Base-by-base conservation (phyloP, 225 moss, liverwort and hornwort genomes). In the Marchantia paleacea region DNA sequence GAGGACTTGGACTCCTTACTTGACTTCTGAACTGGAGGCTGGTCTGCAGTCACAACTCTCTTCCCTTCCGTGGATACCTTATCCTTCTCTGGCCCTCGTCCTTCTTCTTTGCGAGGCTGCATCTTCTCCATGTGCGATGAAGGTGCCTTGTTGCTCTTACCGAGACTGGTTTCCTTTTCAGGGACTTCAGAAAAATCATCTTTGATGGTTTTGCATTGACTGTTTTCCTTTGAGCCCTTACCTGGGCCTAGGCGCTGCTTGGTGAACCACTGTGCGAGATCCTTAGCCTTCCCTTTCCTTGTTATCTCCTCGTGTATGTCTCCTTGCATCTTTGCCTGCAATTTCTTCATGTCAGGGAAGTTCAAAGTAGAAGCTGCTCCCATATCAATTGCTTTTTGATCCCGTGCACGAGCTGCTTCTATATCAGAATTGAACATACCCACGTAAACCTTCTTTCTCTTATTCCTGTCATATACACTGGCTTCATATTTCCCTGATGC, bases 231-330 rank as follows among this genome's bases (percentile, higher is more conserved):
- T 61, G 79, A 22, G 11, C 63, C 71, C 58, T 72, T 75, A 83
- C 84, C 28, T 55, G 88, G 83, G 74, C 72, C 83, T 80, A 84
- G 72, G 12, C 85, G 82, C 70, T 84, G 89, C 86, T 83, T 89
- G 20, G 86, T 92, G 64, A 93, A 89, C 91, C 92, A 91, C 77
- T 93, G 87, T 0, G 95, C 95, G 52, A 95, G 87, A 81, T 90
- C 92, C 78, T 90, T 85, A 60, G 93, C 92, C 89, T 90, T 95
- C 20, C 89, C 89, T 87, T 92, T 91, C 89, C 84, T 91, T 69
- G 72, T 89, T 29, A 80, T 82, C 78, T 93, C 91, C 60, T 82
- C 86, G 64, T 51, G 83, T 55, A 69, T 79, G 75, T 88, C 86
- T 66, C 72, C 79, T 78, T 81, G 88, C 79, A 88, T 81, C 71